Evolutionary conservation across 768 basidiomycete genomes (phyloP).

Genomic region (Suillus bovinus): DNA sequence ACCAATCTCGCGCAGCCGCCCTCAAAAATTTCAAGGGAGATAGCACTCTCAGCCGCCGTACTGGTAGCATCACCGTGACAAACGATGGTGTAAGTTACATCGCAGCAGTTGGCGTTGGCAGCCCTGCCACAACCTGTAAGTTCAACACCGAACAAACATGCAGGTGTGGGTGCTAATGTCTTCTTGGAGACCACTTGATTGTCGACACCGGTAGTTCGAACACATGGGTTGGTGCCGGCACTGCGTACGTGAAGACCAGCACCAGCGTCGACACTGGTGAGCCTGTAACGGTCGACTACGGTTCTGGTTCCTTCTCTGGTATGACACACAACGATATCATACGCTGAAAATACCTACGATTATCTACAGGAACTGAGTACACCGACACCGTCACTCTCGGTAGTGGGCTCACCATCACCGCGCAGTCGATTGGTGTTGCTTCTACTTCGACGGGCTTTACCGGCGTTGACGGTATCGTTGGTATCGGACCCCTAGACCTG

Average conservation of each 20-base stretch:
- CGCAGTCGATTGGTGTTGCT: constrained; percentile 69
- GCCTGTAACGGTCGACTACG: constrained; percentile 53
- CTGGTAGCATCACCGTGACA: constrained; percentile 37
- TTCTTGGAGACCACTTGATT: constrained; percentile 44
- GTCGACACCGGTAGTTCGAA: constrained; percentile 58
- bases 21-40: constrained; percentile 29
- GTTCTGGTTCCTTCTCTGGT: constrained; percentile 62
- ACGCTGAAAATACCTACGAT: background rate
- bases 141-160: background rate
- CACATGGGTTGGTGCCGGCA: constrained; percentile 59
- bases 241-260: constrained; percentile 43
- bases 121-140: constrained; percentile 53
- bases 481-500: constrained; percentile 60
- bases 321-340: constrained; percentile 12
- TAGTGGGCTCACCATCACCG: constrained; percentile 46
- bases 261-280: constrained; percentile 41
- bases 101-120: constrained; percentile 53
- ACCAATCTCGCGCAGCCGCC: constrained; percentile 49
- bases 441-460: constrained; percentile 41
- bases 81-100: constrained; percentile 38
- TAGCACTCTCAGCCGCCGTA: constrained; percentile 14
- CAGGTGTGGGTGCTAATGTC: constrained; percentile 3
- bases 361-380: constrained; percentile 41
- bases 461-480: constrained; percentile 64
- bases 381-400: constrained; percentile 58